Evolutionary conservation across 306 rosid species (phyloP), one percentile per base, ranked within the genome.

Genomic region (Arachis stenosperma): DNA sequence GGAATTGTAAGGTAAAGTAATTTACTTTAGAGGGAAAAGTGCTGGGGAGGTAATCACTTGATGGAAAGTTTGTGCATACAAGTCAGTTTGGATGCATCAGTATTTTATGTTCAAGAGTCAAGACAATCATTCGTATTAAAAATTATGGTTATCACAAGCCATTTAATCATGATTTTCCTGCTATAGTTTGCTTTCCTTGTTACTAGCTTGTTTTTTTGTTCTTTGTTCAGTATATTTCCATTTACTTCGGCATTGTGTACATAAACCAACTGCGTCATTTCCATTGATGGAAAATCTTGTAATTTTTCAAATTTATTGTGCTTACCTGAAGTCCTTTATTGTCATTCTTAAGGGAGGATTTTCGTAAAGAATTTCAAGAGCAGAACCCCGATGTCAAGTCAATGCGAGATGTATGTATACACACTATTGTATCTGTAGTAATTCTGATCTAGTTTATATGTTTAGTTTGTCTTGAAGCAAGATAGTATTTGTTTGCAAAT

Each of bases 321-420:
- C 61, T 74, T 73, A 84, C 72, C 55, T 75, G 54, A 70, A 33
- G 71, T 82, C 80, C 61, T 15, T 67, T 77, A 57, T 82, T 77
- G 57, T 82, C 67, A 51, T 82, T 84, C 47, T 65, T 55, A 75
- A 94, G 98, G 97, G 96, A 88, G 84, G 96, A 94, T 75, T 94
- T 85, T 46, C 96, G 97, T 48, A 94, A 89, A 84, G 95, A 85
- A 72, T 85, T 88, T 84, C 94, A 88, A 83, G 82, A 76, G 81
- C 88, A 82, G 84, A 94, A 91, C 81, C 98, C 98, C 65, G 90
- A 78, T 75, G 81, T 94, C 70, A 94, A 91, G 80, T 76, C 92
- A 43, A 94, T 94, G 98, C 89, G 96, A 9, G 88, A 89, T 78
- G 98, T 91, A 88, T 76, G 92, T 71, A 9, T 55, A 42, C 11